A percentile compares a stretch with the other conserved stretches of the same genome.
phyloP scores from a whole-genome alignment of 768 basidiomycete genomes.

The Psilocybe subaeruginosa region DNA sequence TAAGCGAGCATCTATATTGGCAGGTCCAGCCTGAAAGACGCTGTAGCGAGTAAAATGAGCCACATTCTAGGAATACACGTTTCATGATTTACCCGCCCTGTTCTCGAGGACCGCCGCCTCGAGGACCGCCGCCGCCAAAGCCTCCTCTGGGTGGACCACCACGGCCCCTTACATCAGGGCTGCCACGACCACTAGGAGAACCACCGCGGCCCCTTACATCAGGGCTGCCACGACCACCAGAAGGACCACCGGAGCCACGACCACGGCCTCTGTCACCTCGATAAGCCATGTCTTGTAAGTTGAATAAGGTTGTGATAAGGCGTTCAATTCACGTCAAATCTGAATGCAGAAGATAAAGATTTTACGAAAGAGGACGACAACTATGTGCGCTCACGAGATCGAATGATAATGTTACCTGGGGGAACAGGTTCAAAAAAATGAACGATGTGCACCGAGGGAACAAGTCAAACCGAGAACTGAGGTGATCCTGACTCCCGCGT shows the following conservation, averaged over 20 bases:
- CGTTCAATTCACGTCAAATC: background rate
- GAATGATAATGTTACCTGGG: conserved; percentile 27
- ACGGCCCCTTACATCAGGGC: conserved; percentile 11
- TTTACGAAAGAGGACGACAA: background rate
- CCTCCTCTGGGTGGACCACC: conserved; percentile 32
- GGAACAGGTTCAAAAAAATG: conserved; percentile 28
- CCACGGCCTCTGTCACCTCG: conserved; percentile 43
- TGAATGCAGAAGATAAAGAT: conserved; percentile 3
- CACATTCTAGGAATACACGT: background rate
- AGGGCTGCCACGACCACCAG: conserved; percentile 31
- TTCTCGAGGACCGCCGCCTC: conserved; percentile 36
- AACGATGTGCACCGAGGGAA: conserved; percentile 29
- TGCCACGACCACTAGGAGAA: conserved; percentile 24
- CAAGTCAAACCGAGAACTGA: conserved; percentile 24
- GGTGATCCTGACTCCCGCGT: background rate
- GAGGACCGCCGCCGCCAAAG: conserved; percentile 33
- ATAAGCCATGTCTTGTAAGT: conserved; percentile 25
- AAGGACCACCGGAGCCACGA: conserved; percentile 26
- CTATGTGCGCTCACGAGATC: conserved; percentile 6
- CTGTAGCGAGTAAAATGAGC: conserved; percentile 24
- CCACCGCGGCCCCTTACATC: conserved; percentile 28
- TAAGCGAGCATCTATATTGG: conserved; percentile 45
- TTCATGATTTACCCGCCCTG: conserved; percentile 35
- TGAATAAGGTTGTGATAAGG: background rate
- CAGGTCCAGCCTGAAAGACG: conserved; percentile 41